A percentile compares a stretch with the other conserved stretches of the same genome.
phyloP scores from a whole-genome alignment of 2,329 filamentous ascomycete species.

The Phyllosticta ampelicida region DNA sequence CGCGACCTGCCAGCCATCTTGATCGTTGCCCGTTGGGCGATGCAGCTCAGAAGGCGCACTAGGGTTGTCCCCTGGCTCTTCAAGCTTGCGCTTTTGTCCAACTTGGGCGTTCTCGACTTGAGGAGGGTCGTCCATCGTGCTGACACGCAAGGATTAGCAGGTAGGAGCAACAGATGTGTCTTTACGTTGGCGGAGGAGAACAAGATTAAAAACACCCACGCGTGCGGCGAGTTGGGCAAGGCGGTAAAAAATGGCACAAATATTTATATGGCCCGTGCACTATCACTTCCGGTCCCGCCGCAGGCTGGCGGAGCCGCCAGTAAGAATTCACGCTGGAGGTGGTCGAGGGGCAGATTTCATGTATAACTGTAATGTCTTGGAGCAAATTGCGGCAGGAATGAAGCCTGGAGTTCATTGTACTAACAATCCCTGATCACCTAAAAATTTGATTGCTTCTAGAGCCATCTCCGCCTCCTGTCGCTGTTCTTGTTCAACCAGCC shows the following conservation, averaged over 20 bases:
- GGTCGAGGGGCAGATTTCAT: too few relatives aligned
- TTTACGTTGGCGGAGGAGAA: too few relatives aligned
- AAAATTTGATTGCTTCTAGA: conserved; percentile 36
- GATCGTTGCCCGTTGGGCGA: background rate
- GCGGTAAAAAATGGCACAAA: too few relatives aligned
- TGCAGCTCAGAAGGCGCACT: background rate
- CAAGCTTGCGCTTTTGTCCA: conserved; percentile 9
- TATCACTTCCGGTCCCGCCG: too few relatives aligned
- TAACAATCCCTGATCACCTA: conserved; percentile 28
- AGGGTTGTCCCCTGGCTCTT: conserved; percentile 3
- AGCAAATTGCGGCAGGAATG: background rate
- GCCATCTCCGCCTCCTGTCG: conserved; percentile 32
- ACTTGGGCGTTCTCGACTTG: background rate
- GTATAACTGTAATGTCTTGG: too few relatives aligned
- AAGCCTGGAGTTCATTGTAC: background rate
- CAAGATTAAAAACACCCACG: too few relatives aligned
- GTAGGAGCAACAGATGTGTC: too few relatives aligned
- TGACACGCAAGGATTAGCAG: background rate
- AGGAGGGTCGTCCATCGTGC: background rate
- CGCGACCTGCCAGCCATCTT: conserved; percentile 19
- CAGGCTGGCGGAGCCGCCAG: too few relatives aligned
- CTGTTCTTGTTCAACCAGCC: conserved; percentile 35
- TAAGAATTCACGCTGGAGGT: too few relatives aligned
- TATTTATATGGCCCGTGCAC: too few relatives aligned
- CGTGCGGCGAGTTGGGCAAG: too few relatives aligned